phyloP scores from a whole-genome alignment of 2,329 filamentous ascomycete genomes.

The Cadophora malorum region DNA sequence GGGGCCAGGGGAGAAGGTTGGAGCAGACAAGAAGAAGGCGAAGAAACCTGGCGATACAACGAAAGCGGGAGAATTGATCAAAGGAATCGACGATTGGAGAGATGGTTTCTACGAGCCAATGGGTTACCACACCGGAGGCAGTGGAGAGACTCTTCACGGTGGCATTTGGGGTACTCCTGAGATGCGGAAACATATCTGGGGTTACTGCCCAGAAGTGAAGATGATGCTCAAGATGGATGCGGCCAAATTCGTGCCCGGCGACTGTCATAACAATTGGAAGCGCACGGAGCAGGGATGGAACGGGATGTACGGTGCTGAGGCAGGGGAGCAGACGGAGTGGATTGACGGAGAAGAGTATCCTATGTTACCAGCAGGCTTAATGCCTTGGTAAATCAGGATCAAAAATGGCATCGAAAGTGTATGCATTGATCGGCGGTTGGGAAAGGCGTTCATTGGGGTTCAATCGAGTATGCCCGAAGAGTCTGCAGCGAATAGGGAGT shows the following conservation, averaged over 20 bases:
- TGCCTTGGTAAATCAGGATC: conserved; percentile 39
- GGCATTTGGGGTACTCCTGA: conserved; percentile 57
- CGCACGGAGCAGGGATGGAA: conserved; percentile 42
- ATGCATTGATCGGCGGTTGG: not conserved
- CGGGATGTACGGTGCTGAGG: conserved; percentile 27
- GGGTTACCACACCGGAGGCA: conserved; percentile 63
- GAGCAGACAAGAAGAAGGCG: conserved; percentile 34
- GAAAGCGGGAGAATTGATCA: conserved; percentile 43
- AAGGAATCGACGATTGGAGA: conserved; percentile 57
- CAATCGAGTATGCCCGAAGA: not conserved
- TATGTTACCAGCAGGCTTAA: conserved; percentile 41
- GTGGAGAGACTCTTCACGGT: conserved; percentile 53
- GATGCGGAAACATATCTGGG: conserved; percentile 57
- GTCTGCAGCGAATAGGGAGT: conserved; percentile 8
- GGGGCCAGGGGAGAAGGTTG: conserved; percentile 46
- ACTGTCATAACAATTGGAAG: conserved; percentile 56
- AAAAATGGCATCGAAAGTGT: not conserved
- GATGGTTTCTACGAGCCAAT: conserved; percentile 62
- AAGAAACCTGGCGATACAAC: conserved; percentile 32
- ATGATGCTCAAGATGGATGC: conserved; percentile 63
- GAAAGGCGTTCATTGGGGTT: conserved; percentile 7
- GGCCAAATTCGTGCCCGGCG: conserved; percentile 56
- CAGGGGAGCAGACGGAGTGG: conserved; percentile 35
- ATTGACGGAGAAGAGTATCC: conserved; percentile 45
- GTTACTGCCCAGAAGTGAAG: conserved; percentile 65